These are phyloP conservation scores for Stagonosporopsis rhizophila DNA, from an alignment of 2,329 filamentous ascomycete genomes.

Conservation along the genomic window DNA sequence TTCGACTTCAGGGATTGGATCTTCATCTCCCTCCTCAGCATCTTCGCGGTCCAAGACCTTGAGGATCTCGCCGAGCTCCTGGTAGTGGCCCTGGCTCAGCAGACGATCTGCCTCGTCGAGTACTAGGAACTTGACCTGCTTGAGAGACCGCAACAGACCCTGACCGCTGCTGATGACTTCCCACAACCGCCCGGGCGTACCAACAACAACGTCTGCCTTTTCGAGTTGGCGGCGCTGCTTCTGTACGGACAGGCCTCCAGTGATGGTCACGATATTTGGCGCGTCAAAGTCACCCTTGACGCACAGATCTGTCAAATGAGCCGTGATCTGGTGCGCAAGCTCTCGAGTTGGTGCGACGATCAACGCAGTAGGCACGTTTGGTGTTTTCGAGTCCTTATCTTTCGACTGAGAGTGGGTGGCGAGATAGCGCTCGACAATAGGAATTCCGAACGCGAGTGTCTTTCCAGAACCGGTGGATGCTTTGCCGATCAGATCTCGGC, in stretches of 20 bases:
- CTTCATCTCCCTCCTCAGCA: slow-evolving; percentile 41
- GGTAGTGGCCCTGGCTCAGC: slow-evolving; percentile 91
- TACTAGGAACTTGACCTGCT: slow-evolving; percentile 79
- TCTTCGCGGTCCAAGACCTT: slow-evolving; percentile 75
- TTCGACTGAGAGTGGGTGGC: slow-evolving; percentile 47
- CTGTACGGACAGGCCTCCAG: slow-evolving; percentile 89
- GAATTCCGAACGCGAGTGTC: slow-evolving; percentile 92
- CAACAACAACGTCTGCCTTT: slow-evolving; percentile 90
- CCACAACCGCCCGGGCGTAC: slow-evolving; percentile 91
- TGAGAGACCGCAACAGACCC: slow-evolving; percentile 73
- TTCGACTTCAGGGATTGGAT: slow-evolving; percentile 43
- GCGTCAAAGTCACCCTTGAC: slow-evolving; percentile 67
- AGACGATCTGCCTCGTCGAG: slow-evolving; percentile 94
- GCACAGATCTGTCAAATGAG: slow-evolving; percentile 81
- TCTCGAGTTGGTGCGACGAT: slow-evolving; percentile 93
- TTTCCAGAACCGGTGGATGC: slow-evolving; percentile 96
- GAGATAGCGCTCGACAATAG: slow-evolving; percentile 86
- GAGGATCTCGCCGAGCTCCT: slow-evolving; percentile 89
- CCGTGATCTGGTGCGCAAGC: slow-evolving; percentile 86
- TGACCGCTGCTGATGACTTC: slow-evolving; percentile 83
- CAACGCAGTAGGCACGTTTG: slow-evolving; percentile 63
- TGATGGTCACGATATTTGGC: slow-evolving; percentile 79
- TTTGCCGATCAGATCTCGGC: slow-evolving; percentile 93
- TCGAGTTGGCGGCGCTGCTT: slow-evolving; percentile 89
- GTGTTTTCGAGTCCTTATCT: slow-evolving; percentile 45